Conservation (phyloP, 805 yeast species). For the Aciculoconidium aculeatum region DNA sequence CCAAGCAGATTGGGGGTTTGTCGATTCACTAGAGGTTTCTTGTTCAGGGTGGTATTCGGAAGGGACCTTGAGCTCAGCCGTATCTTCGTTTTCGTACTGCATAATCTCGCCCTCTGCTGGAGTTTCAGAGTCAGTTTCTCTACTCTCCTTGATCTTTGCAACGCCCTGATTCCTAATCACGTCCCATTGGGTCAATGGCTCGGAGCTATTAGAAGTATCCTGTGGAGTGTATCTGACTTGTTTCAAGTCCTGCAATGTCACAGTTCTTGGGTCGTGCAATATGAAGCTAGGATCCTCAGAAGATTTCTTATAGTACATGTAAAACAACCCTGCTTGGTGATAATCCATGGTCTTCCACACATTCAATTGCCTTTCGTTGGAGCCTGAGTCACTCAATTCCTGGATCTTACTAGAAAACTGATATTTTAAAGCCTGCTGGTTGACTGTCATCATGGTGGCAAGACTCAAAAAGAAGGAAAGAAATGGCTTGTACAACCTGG, state of each 20-base stretch:
- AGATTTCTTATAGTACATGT: conserved; percentile 17
- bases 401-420: conserved; percentile 17
- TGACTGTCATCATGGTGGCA: conserved; percentile 17
- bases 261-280: conserved; percentile 20
- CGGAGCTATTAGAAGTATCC: neutral
- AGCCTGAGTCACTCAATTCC: conserved; percentile 11
- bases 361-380: conserved; percentile 12
- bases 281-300: conserved; percentile 16
- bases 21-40: neutral
- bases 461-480: conserved; percentile 28
- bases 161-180: conserved; percentile 30
- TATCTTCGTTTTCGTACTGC: conserved; percentile 1
- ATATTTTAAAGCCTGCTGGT: conserved; percentile 20
- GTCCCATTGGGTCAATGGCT: conserved; percentile 25
- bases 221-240: conserved; percentile 23
- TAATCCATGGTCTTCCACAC: conserved; percentile 35
- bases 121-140: neutral
- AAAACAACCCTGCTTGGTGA: conserved; percentile 31
- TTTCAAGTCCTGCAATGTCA: conserved; percentile 20
- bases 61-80: no score
- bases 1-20: conserved; percentile 15
- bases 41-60: no score
- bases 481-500: conserved; percentile 25
- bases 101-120: conserved; percentile 3
- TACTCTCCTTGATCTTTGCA: conserved; percentile 4